phyloP scores from a whole-genome alignment of 2,329 filamentous ascomycete species.

The Trichoderma aggressivum region DNA sequence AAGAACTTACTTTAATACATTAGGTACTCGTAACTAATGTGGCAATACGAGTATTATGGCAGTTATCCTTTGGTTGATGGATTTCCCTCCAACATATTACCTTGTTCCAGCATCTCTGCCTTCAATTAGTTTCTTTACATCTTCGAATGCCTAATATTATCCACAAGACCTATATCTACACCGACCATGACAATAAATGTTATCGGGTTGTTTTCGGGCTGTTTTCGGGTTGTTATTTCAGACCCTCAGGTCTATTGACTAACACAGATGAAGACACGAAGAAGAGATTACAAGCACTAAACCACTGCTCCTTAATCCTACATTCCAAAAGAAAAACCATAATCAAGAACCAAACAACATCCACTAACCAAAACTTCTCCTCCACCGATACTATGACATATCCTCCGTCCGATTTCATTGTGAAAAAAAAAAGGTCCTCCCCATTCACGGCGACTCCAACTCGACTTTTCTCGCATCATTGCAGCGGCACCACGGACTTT shows the following conservation, averaged over 20 bases:
- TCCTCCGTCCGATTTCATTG: neutral
- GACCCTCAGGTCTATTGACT: neutral
- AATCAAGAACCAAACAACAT: neutral
- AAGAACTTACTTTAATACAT: neutral
- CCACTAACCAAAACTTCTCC: neutral
- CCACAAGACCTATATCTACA: neutral
- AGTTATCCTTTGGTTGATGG: neutral
- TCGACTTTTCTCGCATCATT: neutral
- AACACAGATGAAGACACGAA: neutral
- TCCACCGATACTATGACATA: neutral
- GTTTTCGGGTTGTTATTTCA: neutral
- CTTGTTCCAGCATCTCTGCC: neutral
- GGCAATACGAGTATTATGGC: neutral
- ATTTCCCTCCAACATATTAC: neutral
- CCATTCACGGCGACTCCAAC: neutral
- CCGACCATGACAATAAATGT: neutral
- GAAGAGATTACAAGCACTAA: neutral
- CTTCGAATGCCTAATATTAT: neutral
- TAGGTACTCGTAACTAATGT: neutral
- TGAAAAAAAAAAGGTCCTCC: neutral
- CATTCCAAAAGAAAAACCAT: neutral
- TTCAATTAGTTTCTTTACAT: neutral
- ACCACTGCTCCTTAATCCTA: neutral
- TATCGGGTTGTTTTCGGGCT: neutral
- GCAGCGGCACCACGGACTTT: neutral